A percentile compares a stretch with the other conserved stretches of the same genome.
phyloP scores from a whole-genome alignment of 1,284 basidiomycete genomes.

The Malassezia yamatoensis region DNA sequence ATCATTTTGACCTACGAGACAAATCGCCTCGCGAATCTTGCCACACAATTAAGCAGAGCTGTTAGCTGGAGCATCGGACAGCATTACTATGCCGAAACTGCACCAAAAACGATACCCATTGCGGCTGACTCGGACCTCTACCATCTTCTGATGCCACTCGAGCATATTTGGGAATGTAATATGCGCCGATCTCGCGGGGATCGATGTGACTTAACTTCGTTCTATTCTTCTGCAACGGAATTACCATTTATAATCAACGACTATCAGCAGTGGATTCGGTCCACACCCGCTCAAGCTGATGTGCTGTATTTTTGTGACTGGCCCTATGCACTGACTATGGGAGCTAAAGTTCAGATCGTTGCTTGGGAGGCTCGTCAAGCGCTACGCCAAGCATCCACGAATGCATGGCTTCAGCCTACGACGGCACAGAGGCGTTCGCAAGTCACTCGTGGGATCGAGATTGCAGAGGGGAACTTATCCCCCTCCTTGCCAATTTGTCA shows the following conservation, averaged over 20 bases:
- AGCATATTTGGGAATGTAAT: not conserved
- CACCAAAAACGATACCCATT: not conserved
- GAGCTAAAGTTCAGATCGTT: conserved; percentile 26
- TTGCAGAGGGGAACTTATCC: not conserved
- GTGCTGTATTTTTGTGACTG: conserved; percentile 4
- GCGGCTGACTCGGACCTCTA: not conserved
- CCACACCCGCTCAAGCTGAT: not conserved
- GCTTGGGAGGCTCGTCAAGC: conserved; percentile 16
- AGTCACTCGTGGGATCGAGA: not conserved
- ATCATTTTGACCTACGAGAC: not conserved
- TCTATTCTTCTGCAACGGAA: conserved; percentile 8
- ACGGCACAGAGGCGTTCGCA: not conserved
- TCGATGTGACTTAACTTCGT: not conserved
- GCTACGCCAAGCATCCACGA: conserved; percentile 22
- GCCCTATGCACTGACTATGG: conserved; percentile 24
- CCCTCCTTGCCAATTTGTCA: not conserved
- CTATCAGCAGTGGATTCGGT: conserved; percentile 10
- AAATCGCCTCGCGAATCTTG: not conserved
- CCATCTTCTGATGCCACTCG: not conserved
- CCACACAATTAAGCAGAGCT: not conserved
- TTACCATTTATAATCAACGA: not conserved
- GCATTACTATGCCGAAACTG: not conserved
- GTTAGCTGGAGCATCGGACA: not conserved
- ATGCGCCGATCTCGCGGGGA: not conserved
- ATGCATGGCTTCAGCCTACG: conserved; percentile 16